phyloP scores from a whole-genome alignment of 164 flowering plant genomes.

The Tetracentron sinense region DNA sequence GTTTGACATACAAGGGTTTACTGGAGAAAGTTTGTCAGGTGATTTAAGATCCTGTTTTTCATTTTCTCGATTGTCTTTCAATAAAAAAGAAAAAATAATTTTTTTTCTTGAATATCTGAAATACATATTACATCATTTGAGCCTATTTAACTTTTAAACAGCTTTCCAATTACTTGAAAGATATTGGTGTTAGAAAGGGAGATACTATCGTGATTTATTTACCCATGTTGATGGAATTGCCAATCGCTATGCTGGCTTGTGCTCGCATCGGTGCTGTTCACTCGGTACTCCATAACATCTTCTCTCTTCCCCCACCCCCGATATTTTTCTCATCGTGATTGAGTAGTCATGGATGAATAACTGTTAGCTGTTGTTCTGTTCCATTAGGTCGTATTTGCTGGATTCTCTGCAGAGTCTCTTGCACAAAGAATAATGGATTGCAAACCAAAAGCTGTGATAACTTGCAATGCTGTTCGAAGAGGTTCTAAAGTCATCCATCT shows the following conservation, averaged over 20 bases:
- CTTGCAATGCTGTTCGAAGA: constrained; percentile 93
- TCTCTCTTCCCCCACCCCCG: no score
- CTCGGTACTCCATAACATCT: constrained; percentile 77
- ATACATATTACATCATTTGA: not conserved
- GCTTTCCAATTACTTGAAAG: constrained; percentile 93
- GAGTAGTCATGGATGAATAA: no score
- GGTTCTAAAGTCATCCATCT: constrained; percentile 78
- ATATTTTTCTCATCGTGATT: no score
- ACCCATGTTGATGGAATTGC: constrained; percentile 97
- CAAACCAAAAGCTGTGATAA: constrained; percentile 81
- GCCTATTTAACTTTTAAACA: constrained; percentile 20
- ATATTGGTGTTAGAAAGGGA: constrained; percentile 77
- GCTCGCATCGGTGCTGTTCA: constrained; percentile 98
- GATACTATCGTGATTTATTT: constrained; percentile 86
- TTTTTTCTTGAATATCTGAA: not conserved
- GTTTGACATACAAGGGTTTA: constrained; percentile 64
- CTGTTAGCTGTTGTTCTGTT: constrained; percentile 11
- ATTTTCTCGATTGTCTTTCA: no score
- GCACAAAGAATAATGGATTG: constrained; percentile 90
- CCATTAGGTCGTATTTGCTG: constrained; percentile 95
- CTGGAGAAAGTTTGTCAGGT: constrained; percentile 92
- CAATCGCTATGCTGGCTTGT: constrained; percentile 95
- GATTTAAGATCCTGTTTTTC: not conserved
- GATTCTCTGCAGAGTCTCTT: constrained; percentile 92
- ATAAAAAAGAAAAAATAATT: no score